phyloP scores from a whole-genome alignment of 2,329 filamentous ascomycete species.

The Gnomoniopsis smithogilvyi region DNA sequence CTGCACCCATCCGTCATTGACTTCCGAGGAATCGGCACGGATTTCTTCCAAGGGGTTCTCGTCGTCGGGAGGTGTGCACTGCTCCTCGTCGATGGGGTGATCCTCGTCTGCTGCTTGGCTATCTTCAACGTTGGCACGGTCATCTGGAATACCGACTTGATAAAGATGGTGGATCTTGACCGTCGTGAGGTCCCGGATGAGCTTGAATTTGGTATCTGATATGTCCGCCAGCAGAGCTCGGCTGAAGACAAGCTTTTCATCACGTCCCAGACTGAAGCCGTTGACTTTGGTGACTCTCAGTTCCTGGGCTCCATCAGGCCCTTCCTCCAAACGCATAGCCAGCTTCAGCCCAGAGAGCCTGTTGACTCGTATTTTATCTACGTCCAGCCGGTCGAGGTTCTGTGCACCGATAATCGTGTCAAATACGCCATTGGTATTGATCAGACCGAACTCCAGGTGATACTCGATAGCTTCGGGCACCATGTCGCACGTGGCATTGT shows the following conservation, averaged over 20 bases:
- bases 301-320: slow-evolving; percentile 34
- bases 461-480: slow-evolving; percentile 71
- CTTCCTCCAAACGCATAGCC: slow-evolving; percentile 64
- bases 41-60: neutral
- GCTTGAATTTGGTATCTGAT: slow-evolving; percentile 79
- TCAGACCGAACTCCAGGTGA: slow-evolving; percentile 58
- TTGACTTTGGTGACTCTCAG: slow-evolving; percentile 80
- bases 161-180: slow-evolving; percentile 39
- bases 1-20: neutral
- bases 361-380: slow-evolving; percentile 45
- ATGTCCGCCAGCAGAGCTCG: slow-evolving; percentile 73
- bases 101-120: slow-evolving; percentile 15
- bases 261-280: slow-evolving; percentile 75
- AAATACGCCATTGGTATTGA: slow-evolving; percentile 41
- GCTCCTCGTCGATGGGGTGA: slow-evolving; percentile 8
- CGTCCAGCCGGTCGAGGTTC: slow-evolving; percentile 42
- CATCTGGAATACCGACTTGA: slow-evolving; percentile 69
- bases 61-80: slow-evolving; percentile 20
- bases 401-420: slow-evolving; percentile 44
- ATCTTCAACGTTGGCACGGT: slow-evolving; percentile 22
- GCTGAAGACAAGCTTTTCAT: slow-evolving; percentile 81
- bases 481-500: slow-evolving; percentile 71
- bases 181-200: slow-evolving; percentile 62
- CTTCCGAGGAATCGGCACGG: neutral
- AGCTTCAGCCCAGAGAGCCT: slow-evolving; percentile 59